phyloP scores from a whole-genome alignment of 1,139 yeast species.

The Debaryomycetaceae sp. region DNA sequence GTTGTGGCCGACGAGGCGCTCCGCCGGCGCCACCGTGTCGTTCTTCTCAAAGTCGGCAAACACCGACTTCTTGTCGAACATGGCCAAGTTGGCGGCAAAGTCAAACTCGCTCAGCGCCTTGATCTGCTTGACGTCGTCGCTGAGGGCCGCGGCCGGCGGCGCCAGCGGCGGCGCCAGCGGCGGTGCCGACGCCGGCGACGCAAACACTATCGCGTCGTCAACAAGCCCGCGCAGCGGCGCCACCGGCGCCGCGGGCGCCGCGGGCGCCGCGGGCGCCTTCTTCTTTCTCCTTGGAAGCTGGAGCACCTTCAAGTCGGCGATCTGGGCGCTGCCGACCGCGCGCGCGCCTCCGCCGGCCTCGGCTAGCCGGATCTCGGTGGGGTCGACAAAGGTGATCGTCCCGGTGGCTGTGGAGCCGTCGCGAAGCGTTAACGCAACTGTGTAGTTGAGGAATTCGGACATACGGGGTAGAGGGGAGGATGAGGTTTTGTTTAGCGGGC shows the following conservation, averaged over 20 bases:
- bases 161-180: slow-evolving; percentile 34
- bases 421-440: slow-evolving; percentile 46
- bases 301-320: slow-evolving; percentile 47
- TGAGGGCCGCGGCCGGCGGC: slow-evolving; percentile 38
- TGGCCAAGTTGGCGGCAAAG: slow-evolving; percentile 74
- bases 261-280: slow-evolving; percentile 7
- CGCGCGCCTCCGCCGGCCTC: slow-evolving; percentile 18
- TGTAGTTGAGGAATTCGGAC: slow-evolving; percentile 44
- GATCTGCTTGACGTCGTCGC: slow-evolving; percentile 42
- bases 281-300: slow-evolving; percentile 33
- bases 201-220: slow-evolving; percentile 27
- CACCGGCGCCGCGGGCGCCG: slow-evolving; percentile 2
- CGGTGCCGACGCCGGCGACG: slow-evolving; percentile 37
- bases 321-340: slow-evolving; percentile 26
- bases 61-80: slow-evolving; percentile 78
- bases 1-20: slow-evolving; percentile 75
- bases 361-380: slow-evolving; percentile 33
- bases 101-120: slow-evolving; percentile 70
- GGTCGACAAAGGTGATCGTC: slow-evolving; percentile 39
- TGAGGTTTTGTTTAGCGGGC: no score
- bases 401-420: slow-evolving; percentile 46
- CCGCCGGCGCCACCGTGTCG: slow-evolving; percentile 57
- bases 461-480: slow-evolving; percentile 2
- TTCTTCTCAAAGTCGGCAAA: slow-evolving; percentile 69
- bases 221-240: slow-evolving; percentile 7